phyloP scores from a whole-genome alignment of 139 green algal genomes.

The Gonium pectorale region DNA sequence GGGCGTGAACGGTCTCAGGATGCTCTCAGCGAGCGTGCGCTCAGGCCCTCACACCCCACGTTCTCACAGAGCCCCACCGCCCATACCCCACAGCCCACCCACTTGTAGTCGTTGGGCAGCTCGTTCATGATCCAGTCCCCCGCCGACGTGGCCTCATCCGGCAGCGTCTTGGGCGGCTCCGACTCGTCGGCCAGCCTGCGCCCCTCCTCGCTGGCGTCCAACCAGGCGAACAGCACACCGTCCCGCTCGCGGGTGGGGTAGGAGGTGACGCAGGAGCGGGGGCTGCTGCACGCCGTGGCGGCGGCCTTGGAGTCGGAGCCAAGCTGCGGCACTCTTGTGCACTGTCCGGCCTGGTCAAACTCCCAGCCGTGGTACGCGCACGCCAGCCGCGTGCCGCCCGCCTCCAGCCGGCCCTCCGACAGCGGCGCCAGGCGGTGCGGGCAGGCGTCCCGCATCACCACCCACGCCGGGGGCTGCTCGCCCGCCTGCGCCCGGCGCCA shows the following conservation, averaged over 20 bases:
- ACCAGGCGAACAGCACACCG: slow-evolving; percentile 50
- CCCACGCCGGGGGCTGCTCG: background rate
- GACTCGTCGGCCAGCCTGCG: background rate
- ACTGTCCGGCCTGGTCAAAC: slow-evolving; percentile 59
- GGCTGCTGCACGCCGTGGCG: slow-evolving; percentile 20
- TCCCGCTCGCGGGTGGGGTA: slow-evolving; percentile 42
- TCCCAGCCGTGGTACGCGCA: slow-evolving; percentile 62
- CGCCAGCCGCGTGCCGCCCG: slow-evolving; percentile 62
- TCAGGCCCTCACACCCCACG: too few relatives aligned
- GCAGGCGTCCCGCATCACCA: slow-evolving; percentile 15
- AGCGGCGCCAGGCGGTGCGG: slow-evolving; percentile 71
- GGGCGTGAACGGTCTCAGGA: too few relatives aligned
- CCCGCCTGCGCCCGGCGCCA: slow-evolving; percentile 47
- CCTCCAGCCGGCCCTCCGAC: slow-evolving; percentile 72
- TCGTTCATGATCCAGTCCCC: slow-evolving; percentile 16
- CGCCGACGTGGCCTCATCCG: too few relatives aligned
- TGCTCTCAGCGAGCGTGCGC: too few relatives aligned
- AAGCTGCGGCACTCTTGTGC: slow-evolving; percentile 68
- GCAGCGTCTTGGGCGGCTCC: background rate
- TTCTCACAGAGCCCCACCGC: too few relatives aligned
- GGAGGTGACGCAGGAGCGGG: slow-evolving; percentile 40
- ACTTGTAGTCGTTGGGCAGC: slow-evolving; percentile 41
- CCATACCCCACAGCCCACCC: background rate
- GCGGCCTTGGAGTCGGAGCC: slow-evolving; percentile 6
- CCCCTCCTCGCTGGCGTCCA: slow-evolving; percentile 29